Percentiles rank a stretch among this genome's conserved stretches.
Conservation (phyloP, 2,329 filamentous ascomycete genomes). For the Cercospora canescens region DNA sequence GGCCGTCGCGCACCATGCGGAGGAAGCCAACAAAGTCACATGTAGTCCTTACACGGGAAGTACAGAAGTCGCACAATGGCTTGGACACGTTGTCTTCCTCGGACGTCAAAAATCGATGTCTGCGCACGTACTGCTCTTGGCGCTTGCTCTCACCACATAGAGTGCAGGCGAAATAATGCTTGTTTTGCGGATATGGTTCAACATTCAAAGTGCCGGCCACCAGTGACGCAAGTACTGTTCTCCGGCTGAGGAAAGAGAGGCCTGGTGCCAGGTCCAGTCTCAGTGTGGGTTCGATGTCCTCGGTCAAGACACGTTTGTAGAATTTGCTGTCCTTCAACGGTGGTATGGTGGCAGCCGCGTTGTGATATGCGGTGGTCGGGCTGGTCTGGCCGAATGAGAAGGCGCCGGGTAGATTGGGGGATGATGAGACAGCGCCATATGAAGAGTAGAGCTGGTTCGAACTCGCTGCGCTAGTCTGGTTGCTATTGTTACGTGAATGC, state of each 20-base stretch:
- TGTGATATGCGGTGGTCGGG: constrained; percentile 31
- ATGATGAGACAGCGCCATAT: constrained; percentile 23
- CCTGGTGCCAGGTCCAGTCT: constrained; percentile 86
- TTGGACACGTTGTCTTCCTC: constrained; percentile 86
- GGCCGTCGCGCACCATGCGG: constrained; percentile 86
- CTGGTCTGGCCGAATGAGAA: constrained; percentile 40
- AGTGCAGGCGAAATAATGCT: constrained; percentile 69
- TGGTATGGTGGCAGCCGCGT: constrained; percentile 44
- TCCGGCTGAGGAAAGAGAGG: constrained; percentile 88
- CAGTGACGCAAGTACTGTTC: constrained; percentile 79
- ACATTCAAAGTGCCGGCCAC: constrained; percentile 84
- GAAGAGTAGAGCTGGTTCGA: constrained; percentile 32
- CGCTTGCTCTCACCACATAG: constrained; percentile 83
- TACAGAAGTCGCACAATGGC: constrained; percentile 85
- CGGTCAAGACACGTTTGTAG: constrained; percentile 83
- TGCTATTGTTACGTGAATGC: constrained; percentile 64
- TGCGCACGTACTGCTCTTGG: constrained; percentile 69
- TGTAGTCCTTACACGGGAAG: constrained; percentile 78
- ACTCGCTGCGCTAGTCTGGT: constrained; percentile 32
- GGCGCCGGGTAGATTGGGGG: constrained; percentile 45
- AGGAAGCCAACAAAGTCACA: constrained; percentile 93
- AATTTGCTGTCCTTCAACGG: constrained; percentile 88
- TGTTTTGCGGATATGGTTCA: constrained; percentile 69
- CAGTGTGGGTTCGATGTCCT: constrained; percentile 93
- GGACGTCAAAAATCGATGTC: constrained; percentile 84